Evolutionary conservation across 2,329 filamentous ascomycete species (phyloP).

Genomic region (Claviceps africana): DNA sequence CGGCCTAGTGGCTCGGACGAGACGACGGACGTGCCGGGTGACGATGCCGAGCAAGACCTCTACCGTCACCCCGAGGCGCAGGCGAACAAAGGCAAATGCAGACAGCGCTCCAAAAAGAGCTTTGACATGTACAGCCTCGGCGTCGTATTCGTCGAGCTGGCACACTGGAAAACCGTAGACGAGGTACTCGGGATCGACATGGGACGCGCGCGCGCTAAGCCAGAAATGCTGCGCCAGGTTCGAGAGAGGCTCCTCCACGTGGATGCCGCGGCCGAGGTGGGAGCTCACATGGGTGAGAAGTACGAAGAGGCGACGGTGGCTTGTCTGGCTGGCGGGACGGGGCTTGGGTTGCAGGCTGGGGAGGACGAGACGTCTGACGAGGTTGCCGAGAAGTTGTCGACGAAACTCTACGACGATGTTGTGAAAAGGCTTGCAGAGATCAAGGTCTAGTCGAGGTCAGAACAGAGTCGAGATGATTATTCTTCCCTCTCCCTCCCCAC

Average conservation of each 20-base stretch:
- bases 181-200: conserved; percentile 26
- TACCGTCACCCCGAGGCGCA: conserved; percentile 36
- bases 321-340: conserved; percentile 23
- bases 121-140: conserved; percentile 41
- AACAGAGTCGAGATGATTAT: too few relatives aligned
- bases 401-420: conserved; percentile 29
- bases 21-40: conserved; percentile 33
- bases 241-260: conserved; percentile 18
- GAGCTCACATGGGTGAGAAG: conserved; percentile 24
- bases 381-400: conserved; percentile 25
- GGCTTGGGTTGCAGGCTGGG: conserved; percentile 20
- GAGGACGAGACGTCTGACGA: conserved; percentile 28
- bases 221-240: conserved; percentile 24
- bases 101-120: conserved; percentile 29
- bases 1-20: conserved; percentile 35
- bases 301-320: conserved; percentile 24
- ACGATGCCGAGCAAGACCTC: conserved; percentile 30
- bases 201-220: conserved; percentile 19
- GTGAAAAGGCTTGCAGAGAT: conserved; percentile 27
- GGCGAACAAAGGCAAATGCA: conserved; percentile 17
- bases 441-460: conserved; percentile 14
- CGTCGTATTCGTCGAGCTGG: conserved; percentile 37
- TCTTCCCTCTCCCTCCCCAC: too few relatives aligned
- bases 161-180: conserved; percentile 36
- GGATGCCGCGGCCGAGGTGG: conserved; percentile 19